A percentile compares a stretch with the other conserved stretches of the same genome.
Evolutionary conservation across 768 basidiomycete species (phyloP).

Genomic region (Termitomyces sp.): DNA sequence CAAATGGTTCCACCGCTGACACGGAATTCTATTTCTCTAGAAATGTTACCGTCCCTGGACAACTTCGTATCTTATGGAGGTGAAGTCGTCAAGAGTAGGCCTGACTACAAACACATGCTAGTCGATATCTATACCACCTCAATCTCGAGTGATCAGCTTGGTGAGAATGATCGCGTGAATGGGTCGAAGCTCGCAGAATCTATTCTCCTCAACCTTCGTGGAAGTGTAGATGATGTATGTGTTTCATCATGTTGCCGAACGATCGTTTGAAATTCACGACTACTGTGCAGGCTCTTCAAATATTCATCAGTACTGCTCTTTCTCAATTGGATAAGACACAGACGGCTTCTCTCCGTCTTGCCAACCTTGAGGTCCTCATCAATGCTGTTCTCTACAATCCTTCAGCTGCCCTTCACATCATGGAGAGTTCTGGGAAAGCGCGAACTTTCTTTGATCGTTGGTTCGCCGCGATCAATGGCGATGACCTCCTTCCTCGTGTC

Average conservation of each 20-base stretch:
- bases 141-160: slow-evolving; percentile 64
- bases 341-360: slow-evolving; percentile 61
- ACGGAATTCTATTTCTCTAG: slow-evolving; percentile 25
- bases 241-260: not conserved
- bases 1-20: not conserved
- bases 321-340: slow-evolving; percentile 53
- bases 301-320: slow-evolving; percentile 59
- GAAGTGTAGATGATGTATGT: slow-evolving; percentile 73
- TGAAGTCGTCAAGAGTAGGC: slow-evolving; percentile 64
- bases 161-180: slow-evolving; percentile 79
- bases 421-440: slow-evolving; percentile 62
- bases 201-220: slow-evolving; percentile 73
- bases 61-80: slow-evolving; percentile 85
- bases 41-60: slow-evolving; percentile 85
- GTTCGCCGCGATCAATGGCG: slow-evolving; percentile 68
- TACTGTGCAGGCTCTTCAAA: slow-evolving; percentile 48
- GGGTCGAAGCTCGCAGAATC: slow-evolving; percentile 85
- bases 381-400: slow-evolving; percentile 85
- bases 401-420: slow-evolving; percentile 64
- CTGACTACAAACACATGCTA: slow-evolving; percentile 75
- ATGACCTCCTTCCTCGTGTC: slow-evolving; percentile 66
- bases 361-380: slow-evolving; percentile 79
- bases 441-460: slow-evolving; percentile 81
- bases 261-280: slow-evolving; percentile 1
- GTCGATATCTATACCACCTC: slow-evolving; percentile 80